phyloP scores from a whole-genome alignment of 768 basidiomycete genomes.

The Podaxis pistillaris region DNA sequence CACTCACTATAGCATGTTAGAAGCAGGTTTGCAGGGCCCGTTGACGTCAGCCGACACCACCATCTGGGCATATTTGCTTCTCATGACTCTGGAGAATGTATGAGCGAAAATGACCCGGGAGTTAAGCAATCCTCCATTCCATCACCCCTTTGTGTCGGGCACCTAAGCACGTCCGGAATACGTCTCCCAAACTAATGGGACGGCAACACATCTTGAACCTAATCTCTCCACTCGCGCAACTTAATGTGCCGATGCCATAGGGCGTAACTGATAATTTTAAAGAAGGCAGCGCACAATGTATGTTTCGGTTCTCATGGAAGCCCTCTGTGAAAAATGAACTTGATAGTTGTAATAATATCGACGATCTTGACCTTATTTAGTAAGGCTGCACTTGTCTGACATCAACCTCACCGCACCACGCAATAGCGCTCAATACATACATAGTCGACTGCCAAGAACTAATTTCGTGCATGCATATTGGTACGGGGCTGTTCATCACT shows the following conservation, averaged over 20 bases:
- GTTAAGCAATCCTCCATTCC: conserved; percentile 14
- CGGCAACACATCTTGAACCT: conserved; percentile 31
- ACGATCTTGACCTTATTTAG: conserved; percentile 8
- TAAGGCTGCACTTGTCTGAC: not conserved
- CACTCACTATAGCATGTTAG: not conserved
- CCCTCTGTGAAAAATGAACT: not conserved
- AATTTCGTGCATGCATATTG: not conserved
- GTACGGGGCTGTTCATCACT: not conserved
- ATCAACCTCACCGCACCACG: not conserved
- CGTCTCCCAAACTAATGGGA: conserved; percentile 20
- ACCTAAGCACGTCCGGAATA: conserved; percentile 14
- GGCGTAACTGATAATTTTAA: not conserved
- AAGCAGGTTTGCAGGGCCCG: not conserved
- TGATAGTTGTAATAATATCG: not conserved
- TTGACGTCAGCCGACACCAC: not conserved
- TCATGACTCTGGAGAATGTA: not conserved
- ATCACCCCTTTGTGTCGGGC: conserved; percentile 16
- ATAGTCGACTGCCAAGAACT: not conserved
- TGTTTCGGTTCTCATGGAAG: not conserved
- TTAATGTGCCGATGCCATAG: conserved; percentile 12
- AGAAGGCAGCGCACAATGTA: not conserved
- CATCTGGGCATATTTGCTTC: not conserved
- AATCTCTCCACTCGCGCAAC: conserved; percentile 31
- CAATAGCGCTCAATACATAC: not conserved
- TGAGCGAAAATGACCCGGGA: not conserved